Base-by-base conservation (phyloP, 352 stramenopile genomes). In the Globisporangium parvum region DNA sequence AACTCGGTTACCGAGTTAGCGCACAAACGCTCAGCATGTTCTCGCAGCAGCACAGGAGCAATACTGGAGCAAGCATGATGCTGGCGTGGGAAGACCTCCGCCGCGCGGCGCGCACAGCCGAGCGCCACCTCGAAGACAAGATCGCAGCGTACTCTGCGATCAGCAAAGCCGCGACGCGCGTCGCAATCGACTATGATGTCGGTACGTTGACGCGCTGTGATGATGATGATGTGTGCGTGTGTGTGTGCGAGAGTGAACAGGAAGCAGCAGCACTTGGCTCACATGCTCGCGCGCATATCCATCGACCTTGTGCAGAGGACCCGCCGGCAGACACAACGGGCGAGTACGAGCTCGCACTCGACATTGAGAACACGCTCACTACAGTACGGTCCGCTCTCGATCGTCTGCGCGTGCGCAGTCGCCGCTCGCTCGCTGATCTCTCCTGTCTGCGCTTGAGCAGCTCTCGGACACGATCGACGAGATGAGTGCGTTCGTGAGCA, bases 401-500 rank as follows among this genome's bases (percentile, higher is more conserved):
- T 37, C 31, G 12, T 31, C n/a, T 28, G 12, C 42, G 42, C 18
- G 9, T 17, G 26, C 0, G 52, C 57, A 93, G 83, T n/a, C n/a
- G n/a, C n/a, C n/a, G n/a, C n/a, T n/a, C n/a, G n/a, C n/a, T n/a
- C n/a, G n/a, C 18, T 18, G 5, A 45, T 37, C 31, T 2, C 31
- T 37, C 10, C 6, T 37, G 12, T 31, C n/a, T 28, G 12, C 42
- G 42, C 18, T 20, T 17, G 26, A 1, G 52, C 57, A 93, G 83
- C 60, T 95, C 2, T 91, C 80, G 0, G 83, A 95, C 58, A 83
- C 77, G 15, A 95, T 95, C 53, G 83, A 95, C 46, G 83, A 90
- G 53, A 93, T 93, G 85, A 91, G 72, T 60, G 51, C 73, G n/a
- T 73, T 80, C 44, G 74, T 82, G 45, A 86, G 82, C 55, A 75